Percentiles rank a stretch among this genome's conserved stretches.
phyloP scores from a whole-genome alignment of 2,329 filamentous ascomycete genomes.

The Arthrobotrys entomopaga region DNA sequence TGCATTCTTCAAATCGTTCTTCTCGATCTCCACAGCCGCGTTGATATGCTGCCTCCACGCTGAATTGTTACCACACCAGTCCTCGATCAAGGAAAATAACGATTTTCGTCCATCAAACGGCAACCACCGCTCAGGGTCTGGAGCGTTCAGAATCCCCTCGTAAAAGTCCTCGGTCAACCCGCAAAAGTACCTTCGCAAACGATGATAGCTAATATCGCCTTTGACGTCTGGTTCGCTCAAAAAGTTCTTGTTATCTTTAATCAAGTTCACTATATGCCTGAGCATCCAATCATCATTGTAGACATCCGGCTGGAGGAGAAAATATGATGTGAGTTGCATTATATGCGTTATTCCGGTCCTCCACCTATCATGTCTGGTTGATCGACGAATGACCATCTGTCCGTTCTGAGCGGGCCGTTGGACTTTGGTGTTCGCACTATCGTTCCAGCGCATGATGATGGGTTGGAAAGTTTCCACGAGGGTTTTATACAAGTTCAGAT shows the following conservation, averaged over 20 bases:
- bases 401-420: conserved; percentile 73
- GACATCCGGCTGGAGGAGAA: conserved; percentile 80
- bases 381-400: conserved; percentile 72
- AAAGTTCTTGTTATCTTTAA: conserved; percentile 91
- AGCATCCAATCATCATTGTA: conserved; percentile 91
- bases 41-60: conserved; percentile 83
- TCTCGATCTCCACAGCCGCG: conserved; percentile 96
- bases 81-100: conserved; percentile 95
- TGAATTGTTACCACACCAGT: conserved; percentile 92
- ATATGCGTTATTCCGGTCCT: conserved; percentile 96
- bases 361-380: conserved; percentile 83
- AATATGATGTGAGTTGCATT: conserved; percentile 91
- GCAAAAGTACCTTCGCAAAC: conserved; percentile 90
- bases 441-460: conserved; percentile 72
- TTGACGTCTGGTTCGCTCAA: conserved; percentile 95
- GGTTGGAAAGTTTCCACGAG: conserved; percentile 89
- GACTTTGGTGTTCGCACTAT: conserved; percentile 85
- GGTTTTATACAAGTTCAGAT: conserved; percentile 89
- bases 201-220: conserved; percentile 93
- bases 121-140: conserved; percentile 91
- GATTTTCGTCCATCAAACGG: conserved; percentile 96
- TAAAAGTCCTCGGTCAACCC: conserved; percentile 92
- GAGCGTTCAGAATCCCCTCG: conserved; percentile 82
- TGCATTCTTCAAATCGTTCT: conserved; percentile 87
- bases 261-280: conserved; percentile 85